phyloP scores from a whole-genome alignment of 176 grass and related monocot species.

The Juncus effusus region DNA sequence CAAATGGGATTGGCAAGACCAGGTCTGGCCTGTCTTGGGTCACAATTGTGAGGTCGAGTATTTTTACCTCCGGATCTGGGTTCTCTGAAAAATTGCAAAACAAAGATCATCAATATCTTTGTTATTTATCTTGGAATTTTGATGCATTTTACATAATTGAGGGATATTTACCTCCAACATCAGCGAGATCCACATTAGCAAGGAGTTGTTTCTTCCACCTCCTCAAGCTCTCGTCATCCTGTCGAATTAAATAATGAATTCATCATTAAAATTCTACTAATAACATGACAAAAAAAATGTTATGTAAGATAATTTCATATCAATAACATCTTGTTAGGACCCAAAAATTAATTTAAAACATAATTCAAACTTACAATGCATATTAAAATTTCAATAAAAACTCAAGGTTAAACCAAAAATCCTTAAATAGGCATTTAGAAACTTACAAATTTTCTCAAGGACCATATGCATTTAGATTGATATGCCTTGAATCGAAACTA shows the following conservation, averaged over 20 bases:
- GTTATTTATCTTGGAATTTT: not conserved
- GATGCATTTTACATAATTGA: not conserved
- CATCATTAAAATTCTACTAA: not conserved
- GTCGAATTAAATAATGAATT: not conserved
- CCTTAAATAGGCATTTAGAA: no score
- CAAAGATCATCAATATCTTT: slow-evolving; percentile 1
- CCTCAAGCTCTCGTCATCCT: slow-evolving; percentile 89
- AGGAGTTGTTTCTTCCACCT: slow-evolving; percentile 95
- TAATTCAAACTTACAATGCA: no score
- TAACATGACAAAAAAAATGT: no score
- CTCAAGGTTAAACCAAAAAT: no score
- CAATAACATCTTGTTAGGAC: no score
- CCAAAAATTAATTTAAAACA: no score
- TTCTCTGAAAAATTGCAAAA: slow-evolving; percentile 37
- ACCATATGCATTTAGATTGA: no score
- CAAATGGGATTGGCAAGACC: slow-evolving; percentile 66
- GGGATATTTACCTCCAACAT: slow-evolving; percentile 56
- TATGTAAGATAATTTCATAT: no score
- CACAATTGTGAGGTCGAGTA: slow-evolving; percentile 70
- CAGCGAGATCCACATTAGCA: slow-evolving; percentile 59
- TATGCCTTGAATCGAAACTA: no score
- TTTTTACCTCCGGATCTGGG: slow-evolving; percentile 69
- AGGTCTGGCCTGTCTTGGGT: slow-evolving; percentile 47
- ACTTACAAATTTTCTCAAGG: no score
- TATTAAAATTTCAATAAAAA: no score